Evolutionary conservation across 2,329 filamentous ascomycete species (phyloP).

Genomic region (Penicillium freii): DNA sequence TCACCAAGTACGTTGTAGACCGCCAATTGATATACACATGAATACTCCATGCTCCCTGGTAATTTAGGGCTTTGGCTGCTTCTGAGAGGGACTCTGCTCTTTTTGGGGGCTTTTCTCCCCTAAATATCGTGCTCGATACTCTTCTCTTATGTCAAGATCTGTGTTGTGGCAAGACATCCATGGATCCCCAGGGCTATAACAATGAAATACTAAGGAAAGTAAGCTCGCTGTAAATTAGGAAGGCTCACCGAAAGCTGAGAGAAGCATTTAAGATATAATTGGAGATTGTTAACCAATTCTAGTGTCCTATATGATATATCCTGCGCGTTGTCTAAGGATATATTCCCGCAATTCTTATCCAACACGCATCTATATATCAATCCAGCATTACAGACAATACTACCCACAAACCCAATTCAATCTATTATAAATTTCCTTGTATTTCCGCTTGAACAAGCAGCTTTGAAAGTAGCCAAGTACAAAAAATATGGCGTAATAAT

Average conservation of each 20-base stretch:
- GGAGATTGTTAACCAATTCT: too few relatives aligned
- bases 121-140: not conserved
- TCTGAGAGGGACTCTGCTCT: not conserved
- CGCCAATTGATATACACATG: not conserved
- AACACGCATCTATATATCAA: not conserved
- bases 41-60: not conserved
- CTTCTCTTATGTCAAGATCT: not conserved
- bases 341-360: not conserved
- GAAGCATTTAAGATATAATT: not conserved
- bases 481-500: not conserved
- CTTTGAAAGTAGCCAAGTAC: not conserved
- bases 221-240: too few relatives aligned
- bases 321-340: not conserved
- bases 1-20: not conserved
- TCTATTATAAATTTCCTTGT: not conserved
- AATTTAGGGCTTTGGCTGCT: not conserved
- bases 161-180: not conserved
- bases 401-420: not conserved
- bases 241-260: too few relatives aligned
- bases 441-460: not conserved
- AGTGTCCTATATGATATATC: too few relatives aligned
- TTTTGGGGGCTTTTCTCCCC: not conserved
- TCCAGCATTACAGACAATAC: not conserved
- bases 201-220: not conserved
- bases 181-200: not conserved